phyloP scores from a whole-genome alignment of 208 protist species.

The Acanthamoeba rhysodes region DNA sequence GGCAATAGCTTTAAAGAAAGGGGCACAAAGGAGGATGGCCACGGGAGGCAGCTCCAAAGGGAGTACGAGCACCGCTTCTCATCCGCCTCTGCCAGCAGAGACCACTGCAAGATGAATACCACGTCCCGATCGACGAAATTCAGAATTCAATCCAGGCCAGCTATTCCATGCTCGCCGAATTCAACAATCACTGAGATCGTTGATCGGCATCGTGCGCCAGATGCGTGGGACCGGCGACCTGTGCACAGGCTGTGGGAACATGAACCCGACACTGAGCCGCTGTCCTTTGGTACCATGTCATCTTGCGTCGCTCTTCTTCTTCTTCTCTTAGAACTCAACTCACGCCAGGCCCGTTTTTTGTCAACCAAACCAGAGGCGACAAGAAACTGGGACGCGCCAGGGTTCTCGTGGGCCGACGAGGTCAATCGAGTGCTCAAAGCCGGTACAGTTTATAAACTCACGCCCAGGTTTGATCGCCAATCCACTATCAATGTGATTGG shows the following conservation, averaged over 20 bases:
- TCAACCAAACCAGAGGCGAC: not conserved
- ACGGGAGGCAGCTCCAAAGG: too few species aligned
- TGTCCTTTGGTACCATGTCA: not conserved
- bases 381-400: not conserved
- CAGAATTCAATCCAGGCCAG: constrained; percentile 3
- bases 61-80: too few species aligned
- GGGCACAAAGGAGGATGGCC: too few species aligned
- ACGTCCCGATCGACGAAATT: not conserved
- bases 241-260: not conserved
- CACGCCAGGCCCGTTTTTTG: not conserved
- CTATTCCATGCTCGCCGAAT: constrained; percentile 40
- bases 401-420: not conserved
- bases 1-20: too few species aligned
- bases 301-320: not conserved
- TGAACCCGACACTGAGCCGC: not conserved
- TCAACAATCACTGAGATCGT: not conserved
- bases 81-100: not conserved
- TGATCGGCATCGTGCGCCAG: not conserved
- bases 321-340: not conserved
- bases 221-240: not conserved
- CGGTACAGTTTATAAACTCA: not conserved
- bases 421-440: not conserved
- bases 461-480: not conserved
- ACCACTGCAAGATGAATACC: not conserved
- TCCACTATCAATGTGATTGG: not conserved